Conservation (phyloP, 2,329 filamentous ascomycete species). For the Biscogniauxia marginata region DNA sequence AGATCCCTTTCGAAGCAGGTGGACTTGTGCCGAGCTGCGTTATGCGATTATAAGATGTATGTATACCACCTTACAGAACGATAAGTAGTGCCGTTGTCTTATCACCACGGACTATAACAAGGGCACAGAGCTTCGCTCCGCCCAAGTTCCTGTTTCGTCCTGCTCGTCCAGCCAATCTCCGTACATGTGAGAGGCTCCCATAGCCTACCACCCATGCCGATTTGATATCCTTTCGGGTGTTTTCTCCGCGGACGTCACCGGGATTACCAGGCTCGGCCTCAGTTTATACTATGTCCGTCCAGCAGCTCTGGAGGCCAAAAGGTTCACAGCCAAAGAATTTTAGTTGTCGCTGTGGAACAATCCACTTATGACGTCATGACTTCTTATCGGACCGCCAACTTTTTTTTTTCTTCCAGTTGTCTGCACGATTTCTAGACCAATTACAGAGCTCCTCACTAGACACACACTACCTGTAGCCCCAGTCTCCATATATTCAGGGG, state of each 20-base stretch:
- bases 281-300: neutral
- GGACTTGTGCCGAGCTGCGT: too few relatives aligned
- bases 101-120: neutral
- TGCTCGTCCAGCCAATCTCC: neutral
- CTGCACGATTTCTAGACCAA: neutral
- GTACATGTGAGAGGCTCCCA: neutral
- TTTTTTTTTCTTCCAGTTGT: neutral
- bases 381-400: neutral
- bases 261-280: neutral
- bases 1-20: too few relatives aligned
- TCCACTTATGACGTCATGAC: neutral
- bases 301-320: neutral
- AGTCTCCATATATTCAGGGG: neutral
- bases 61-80: neutral
- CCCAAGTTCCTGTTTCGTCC: neutral
- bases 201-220: neutral
- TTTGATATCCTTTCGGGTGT: neutral
- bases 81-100: neutral
- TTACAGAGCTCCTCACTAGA: neutral
- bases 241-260: neutral
- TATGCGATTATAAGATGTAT: too few relatives aligned
- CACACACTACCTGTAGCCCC: neutral
- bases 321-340: neutral
- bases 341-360: neutral
- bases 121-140: neutral